Evolutionary conservation across 2,329 filamentous ascomycete species (phyloP).

Genomic region (Alternaria postmessia): DNA sequence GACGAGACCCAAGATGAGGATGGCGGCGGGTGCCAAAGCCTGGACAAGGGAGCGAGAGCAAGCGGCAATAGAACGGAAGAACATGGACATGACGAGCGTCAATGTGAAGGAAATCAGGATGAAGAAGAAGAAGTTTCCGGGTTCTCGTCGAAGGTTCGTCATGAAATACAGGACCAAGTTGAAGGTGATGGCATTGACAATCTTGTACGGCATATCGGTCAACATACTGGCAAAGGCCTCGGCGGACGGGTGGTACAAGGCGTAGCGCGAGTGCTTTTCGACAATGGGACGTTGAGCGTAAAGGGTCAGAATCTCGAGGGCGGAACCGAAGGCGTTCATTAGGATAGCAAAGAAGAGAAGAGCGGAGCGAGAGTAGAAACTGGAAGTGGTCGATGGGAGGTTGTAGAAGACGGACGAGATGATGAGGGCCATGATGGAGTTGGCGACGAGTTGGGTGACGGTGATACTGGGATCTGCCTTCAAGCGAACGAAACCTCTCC

Average conservation of each 20-base stretch:
- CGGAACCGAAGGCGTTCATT: slow-evolving; percentile 83
- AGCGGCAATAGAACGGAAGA: slow-evolving; percentile 83
- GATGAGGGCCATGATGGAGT: slow-evolving; percentile 78
- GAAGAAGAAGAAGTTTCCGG: slow-evolving; percentile 86
- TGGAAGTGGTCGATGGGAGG: slow-evolving; percentile 68
- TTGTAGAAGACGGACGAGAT: slow-evolving; percentile 85
- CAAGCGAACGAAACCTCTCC: slow-evolving; percentile 80
- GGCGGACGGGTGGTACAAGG: slow-evolving; percentile 86
- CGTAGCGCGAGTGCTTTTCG: slow-evolving; percentile 87
- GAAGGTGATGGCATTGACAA: slow-evolving; percentile 77
- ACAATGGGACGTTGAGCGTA: slow-evolving; percentile 92
- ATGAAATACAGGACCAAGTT: slow-evolving; percentile 88
- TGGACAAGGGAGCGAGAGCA: slow-evolving; percentile 72
- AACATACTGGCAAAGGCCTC: slow-evolving; percentile 90
- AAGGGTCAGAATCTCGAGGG: slow-evolving; percentile 83
- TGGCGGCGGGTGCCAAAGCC: slow-evolving; percentile 64
- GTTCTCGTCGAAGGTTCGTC: slow-evolving; percentile 77
- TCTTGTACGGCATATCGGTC: slow-evolving; percentile 83
- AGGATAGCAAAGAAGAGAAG: slow-evolving; percentile 88
- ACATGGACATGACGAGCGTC: slow-evolving; percentile 82
- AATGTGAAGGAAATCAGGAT: slow-evolving; percentile 76
- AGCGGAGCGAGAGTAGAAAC: slow-evolving; percentile 81
- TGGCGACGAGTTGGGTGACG: slow-evolving; percentile 72
- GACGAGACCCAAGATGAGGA: slow-evolving; percentile 71
- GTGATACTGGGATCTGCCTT: slow-evolving; percentile 79